These are phyloP conservation scores for Sanghuangporus baumii DNA, from an alignment of 1,284 basidiomycete species.

Conservation along the genomic window DNA sequence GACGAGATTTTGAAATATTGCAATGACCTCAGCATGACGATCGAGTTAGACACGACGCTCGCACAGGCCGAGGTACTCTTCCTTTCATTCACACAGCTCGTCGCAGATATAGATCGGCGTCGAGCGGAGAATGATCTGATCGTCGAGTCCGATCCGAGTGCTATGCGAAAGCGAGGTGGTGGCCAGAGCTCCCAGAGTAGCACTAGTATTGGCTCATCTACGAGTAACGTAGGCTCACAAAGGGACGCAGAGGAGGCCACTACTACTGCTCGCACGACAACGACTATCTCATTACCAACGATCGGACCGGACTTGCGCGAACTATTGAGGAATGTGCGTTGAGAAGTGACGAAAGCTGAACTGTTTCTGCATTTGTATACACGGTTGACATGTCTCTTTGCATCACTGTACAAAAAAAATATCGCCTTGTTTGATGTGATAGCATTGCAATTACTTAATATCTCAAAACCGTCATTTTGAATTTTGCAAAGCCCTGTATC, in stretches of 20 bases:
- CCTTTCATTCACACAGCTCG: conserved; percentile 77
- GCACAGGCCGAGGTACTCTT: conserved; percentile 93
- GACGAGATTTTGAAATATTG: conserved; percentile 92
- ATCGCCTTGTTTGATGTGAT: too few relatives aligned
- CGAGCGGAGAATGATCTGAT: conserved; percentile 44
- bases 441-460: too few relatives aligned
- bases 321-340: conserved; percentile 14
- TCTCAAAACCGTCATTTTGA: too few relatives aligned
- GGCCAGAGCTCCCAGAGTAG: neutral
- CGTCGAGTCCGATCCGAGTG: neutral
- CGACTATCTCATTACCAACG: conserved; percentile 14
- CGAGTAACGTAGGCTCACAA: neutral
- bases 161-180: neutral
- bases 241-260: neutral
- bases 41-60: conserved; percentile 87
- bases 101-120: conserved; percentile 82
- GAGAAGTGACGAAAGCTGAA: neutral
- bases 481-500: too few relatives aligned
- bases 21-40: conserved; percentile 90
- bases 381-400: neutral
- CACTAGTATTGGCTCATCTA: neutral
- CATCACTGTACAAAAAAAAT: neutral
- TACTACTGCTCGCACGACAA: neutral
- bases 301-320: conserved; percentile 22
- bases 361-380: neutral